Evolutionary conservation across 2,329 filamentous ascomycete genomes (phyloP).

Genomic region (Verticillium longisporum): DNA sequence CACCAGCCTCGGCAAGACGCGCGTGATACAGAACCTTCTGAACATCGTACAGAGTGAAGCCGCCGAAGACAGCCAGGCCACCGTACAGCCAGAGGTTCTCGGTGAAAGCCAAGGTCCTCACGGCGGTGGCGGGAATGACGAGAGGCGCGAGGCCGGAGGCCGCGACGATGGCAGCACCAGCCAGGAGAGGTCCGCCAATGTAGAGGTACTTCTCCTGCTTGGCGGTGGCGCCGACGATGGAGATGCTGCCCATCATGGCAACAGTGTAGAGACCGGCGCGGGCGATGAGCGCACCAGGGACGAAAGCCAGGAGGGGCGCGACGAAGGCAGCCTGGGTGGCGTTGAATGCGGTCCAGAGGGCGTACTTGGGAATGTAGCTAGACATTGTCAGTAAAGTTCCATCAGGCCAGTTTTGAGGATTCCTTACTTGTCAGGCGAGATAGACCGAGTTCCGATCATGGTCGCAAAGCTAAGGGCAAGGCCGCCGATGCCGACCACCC

Average conservation of each 20-base stretch:
- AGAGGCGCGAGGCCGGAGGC: slow-evolving; percentile 88
- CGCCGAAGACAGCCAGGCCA: slow-evolving; percentile 89
- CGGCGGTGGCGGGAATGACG: slow-evolving; percentile 80
- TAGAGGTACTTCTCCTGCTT: slow-evolving; percentile 99
- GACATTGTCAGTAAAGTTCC: not conserved
- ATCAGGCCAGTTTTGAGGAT: slow-evolving; percentile 14
- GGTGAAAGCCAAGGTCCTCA: slow-evolving; percentile 77
- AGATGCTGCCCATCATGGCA: slow-evolving; percentile 95
- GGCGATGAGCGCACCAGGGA: slow-evolving; percentile 78
- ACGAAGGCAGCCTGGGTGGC: slow-evolving; percentile 87
- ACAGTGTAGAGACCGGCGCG: slow-evolving; percentile 94
- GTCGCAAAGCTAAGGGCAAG: slow-evolving; percentile 84
- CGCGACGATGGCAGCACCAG: slow-evolving; percentile 85
- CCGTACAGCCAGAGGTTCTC: slow-evolving; percentile 96
- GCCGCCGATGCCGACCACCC: slow-evolving; percentile 81
- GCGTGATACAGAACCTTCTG: slow-evolving; percentile 93
- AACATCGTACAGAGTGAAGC: slow-evolving; percentile 97
- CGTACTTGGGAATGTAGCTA: slow-evolving; percentile 94
- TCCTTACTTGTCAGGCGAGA: slow-evolving; percentile 82
- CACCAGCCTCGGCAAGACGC: slow-evolving; percentile 72
- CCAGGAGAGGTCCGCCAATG: slow-evolving; percentile 88
- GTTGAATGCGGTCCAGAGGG: slow-evolving; percentile 90
- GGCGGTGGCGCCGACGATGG: slow-evolving; percentile 90
- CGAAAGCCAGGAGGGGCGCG: slow-evolving; percentile 79
- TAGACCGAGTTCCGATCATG: slow-evolving; percentile 82